Evolutionary conservation across 805 yeast species (phyloP), one percentile per base, ranked within the genome.

Genomic region (Saturnispora saitoi): DNA sequence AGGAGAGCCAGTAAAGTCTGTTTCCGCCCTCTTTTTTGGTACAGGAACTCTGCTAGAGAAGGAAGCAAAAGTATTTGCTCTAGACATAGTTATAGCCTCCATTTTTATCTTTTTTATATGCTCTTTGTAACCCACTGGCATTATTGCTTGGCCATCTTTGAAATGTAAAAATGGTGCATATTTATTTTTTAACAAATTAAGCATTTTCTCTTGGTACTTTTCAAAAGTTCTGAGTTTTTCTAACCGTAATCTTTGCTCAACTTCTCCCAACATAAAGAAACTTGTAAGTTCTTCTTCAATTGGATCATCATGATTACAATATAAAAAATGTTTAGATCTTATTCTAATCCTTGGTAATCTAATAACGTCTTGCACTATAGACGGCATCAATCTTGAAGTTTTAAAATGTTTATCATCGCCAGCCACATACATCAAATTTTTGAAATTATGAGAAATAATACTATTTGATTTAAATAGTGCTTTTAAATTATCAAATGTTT

Each of bases 251-350:
- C 69, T 71, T 59, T 87, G 95, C 55, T 82, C 91, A n/a, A 71
- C 50, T 19, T 66, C 45, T 1, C 95, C 95, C 10, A 83, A 70
- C 55, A 82, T 81, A 57, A 75, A 80, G 26, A 83, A 77, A 58
- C 77, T 69, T 20, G 78, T 75, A 42, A 90, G 66, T 56, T 86
- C 81, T 7, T 80, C 70, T 63, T 91, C 98, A 62, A 90, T 89
- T 7, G 95, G 91, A 64, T 91, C 97, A 62, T 86, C 95, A 48
- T 86, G 95, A 53, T 89, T 71, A 22, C 83, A 72, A 34, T 89
- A 66, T 4, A 83, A 70, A 53, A 86, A 70, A 37, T 76, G 69
- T 5, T 70, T 70, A 0, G 95, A 70, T 38, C 68, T 73, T 32
- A 89, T 55, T 20, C 75, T 72, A 2, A 87, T 65, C 19, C 66